Evolutionary conservation across 2,329 filamentous ascomycete genomes (phyloP).

Genomic region (Cytospora paraplurivora): DNA sequence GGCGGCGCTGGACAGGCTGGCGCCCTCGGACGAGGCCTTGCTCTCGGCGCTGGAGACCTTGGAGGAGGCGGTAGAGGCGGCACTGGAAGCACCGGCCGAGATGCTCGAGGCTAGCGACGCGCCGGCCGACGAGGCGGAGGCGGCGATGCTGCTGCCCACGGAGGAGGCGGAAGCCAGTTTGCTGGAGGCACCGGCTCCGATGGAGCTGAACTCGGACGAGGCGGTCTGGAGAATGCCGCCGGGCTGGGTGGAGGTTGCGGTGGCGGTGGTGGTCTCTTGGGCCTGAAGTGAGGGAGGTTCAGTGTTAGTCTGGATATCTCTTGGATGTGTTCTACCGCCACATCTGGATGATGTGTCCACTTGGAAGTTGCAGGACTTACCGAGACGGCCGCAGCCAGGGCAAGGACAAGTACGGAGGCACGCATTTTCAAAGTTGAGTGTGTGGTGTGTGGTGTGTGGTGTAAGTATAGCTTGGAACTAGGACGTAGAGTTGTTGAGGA

Average conservation of each 20-base stretch:
- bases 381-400: constrained; percentile 38
- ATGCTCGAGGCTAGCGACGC: too few relatives aligned
- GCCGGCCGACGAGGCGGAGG: constrained; percentile 18
- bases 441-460: constrained; percentile 3
- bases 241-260: constrained; percentile 14
- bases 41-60: constrained; percentile 32
- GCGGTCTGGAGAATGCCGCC: constrained; percentile 25
- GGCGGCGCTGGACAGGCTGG: constrained; percentile 31
- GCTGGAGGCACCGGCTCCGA: constrained; percentile 28
- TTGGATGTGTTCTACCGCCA: background rate
- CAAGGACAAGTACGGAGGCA: constrained; percentile 38
- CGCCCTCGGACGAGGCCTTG: constrained; percentile 32
- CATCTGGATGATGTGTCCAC: background rate
- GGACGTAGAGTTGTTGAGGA: background rate
- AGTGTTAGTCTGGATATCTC: background rate
- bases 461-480: background rate
- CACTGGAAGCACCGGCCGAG: background rate
- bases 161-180: constrained; percentile 30
- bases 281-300: constrained; percentile 14
- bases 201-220: constrained; percentile 23
- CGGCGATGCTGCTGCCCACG: constrained; percentile 25
- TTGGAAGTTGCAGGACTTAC: constrained; percentile 30
- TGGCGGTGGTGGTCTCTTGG: constrained; percentile 28
- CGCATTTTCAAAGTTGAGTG: constrained; percentile 34
- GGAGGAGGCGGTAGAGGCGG: background rate